Base-by-base conservation (phyloP, 1,139 yeast species). In the Fermentozyma sake region DNA sequence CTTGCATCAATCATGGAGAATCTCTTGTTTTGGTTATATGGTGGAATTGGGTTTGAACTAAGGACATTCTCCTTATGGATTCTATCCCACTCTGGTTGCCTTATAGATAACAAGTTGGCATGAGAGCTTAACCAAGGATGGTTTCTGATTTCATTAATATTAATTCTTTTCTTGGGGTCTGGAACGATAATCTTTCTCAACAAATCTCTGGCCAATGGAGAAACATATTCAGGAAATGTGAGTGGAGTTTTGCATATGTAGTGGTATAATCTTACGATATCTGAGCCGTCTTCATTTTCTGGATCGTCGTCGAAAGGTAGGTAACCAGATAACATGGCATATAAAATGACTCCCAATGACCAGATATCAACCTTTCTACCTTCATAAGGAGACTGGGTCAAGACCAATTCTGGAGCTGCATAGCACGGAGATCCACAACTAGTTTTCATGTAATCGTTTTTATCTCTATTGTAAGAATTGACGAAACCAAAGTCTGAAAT, bases 231-330 rank as follows among this genome's bases (percentile, higher is more conserved):
- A 2, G 98, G 98, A 59, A 91, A 91, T 3, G 96, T 91, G 46
- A 91, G 66, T 4, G 96, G 87, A 1, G 96, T 86, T 30, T 78
- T 71, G 26, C 96, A 86, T 40, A 91, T 93, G 58, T 91, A 91
- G 50, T 82, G 87, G 60, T 91, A 93, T 34, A 91, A 67, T 52
- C 82, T 79, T 16, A 91, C 86, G 47, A 91, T 91, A 57, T 91
- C 95, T 32, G 89, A 83, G 30, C 97, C 96, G 50, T 91, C 96
- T 22, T 96, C 97, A 52, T 93, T 91, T 30, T 82, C 81, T 16
- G 96, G 94, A 53, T 91, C 99, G 55, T 91, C 98, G 52, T 91
- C 99, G 66, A 87, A 91, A 2, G 99, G 99, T 38, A 91, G 68
- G 52, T 91, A 93, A 1, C 99, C 99, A 0, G 98, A 87, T 27